Conservation (phyloP, 768 basidiomycete genomes). For the Hypholoma sublateritium region DNA sequence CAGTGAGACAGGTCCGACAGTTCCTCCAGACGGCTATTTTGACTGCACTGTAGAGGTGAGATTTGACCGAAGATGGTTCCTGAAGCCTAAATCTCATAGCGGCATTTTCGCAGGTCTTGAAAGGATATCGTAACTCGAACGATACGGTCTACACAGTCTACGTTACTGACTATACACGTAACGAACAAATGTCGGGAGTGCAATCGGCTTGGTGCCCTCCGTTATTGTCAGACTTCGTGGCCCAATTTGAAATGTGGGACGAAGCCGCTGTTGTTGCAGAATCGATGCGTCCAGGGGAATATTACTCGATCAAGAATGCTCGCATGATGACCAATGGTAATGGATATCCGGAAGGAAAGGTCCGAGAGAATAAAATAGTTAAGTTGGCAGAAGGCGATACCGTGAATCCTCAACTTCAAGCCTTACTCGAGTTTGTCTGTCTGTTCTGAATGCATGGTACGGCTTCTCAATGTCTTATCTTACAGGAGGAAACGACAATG, state of each 20-base stretch:
- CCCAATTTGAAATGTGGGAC: slow-evolving; percentile 66
- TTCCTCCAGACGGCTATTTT: slow-evolving; percentile 51
- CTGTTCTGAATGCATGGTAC: not conserved
- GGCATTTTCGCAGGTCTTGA: slow-evolving; percentile 42
- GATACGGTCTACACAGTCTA: slow-evolving; percentile 43
- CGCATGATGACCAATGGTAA: slow-evolving; percentile 36
- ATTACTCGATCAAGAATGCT: slow-evolving; percentile 53
- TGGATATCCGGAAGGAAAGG: slow-evolving; percentile 53
- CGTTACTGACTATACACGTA: slow-evolving; percentile 67
- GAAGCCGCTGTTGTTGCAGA: slow-evolving; percentile 39
- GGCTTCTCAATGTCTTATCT: not conserved
- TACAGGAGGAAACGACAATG: slow-evolving; percentile 52
- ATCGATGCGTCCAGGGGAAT: slow-evolving; percentile 47
- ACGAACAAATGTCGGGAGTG: slow-evolving; percentile 29
- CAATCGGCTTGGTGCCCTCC: slow-evolving; percentile 47
- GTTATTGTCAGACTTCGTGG: slow-evolving; percentile 39
- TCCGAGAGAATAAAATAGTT: slow-evolving; percentile 44
- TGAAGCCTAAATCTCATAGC: not conserved
- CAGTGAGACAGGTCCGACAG: slow-evolving; percentile 46
- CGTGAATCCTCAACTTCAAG: slow-evolving; percentile 39
- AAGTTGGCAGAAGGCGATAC: slow-evolving; percentile 41
- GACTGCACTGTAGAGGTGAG: slow-evolving; percentile 64
- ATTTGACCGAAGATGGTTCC: not conserved
- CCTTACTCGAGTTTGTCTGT: slow-evolving; percentile 51
- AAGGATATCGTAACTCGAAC: slow-evolving; percentile 37